Evolutionary conservation across 495 filamentous ascomycete species (phyloP).

Genomic region (Penicillium odoratum): DNA sequence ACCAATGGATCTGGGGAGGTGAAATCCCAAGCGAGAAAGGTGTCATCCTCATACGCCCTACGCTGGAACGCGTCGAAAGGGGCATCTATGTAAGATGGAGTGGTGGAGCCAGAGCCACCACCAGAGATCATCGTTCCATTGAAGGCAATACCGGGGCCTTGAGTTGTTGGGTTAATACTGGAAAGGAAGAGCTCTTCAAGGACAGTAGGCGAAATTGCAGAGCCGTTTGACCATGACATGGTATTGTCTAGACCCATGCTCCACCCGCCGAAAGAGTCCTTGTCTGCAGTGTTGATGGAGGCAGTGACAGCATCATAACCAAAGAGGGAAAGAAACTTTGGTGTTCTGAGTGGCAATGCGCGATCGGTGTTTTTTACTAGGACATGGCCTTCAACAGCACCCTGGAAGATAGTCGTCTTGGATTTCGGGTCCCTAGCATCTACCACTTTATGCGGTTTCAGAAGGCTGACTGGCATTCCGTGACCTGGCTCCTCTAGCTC

Average conservation of each 20-base stretch:
- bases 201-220: conserved; percentile 62
- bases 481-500: conserved; percentile 46
- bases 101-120: conserved; percentile 64
- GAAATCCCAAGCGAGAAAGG: conserved; percentile 41
- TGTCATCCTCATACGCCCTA: conserved; percentile 47
- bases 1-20: conserved; percentile 43
- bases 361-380: conserved; percentile 70
- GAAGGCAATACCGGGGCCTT: conserved; percentile 12
- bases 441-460: conserved; percentile 63
- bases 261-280: background rate
- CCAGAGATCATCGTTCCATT: conserved; percentile 61
- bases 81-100: conserved; percentile 54
- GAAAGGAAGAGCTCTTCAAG: conserved; percentile 32
- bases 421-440: conserved; percentile 53
- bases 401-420: conserved; percentile 51
- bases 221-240: background rate
- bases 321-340: conserved; percentile 61
- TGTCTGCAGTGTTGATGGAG: background rate
- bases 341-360: conserved; percentile 61
- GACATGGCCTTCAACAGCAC: conserved; percentile 63
- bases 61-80: conserved; percentile 56
- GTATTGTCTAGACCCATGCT: background rate
- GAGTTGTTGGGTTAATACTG: background rate
- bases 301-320: conserved; percentile 53
- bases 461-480: conserved; percentile 62